Percentiles rank a stretch among this genome's conserved stretches.
phyloP scores from a whole-genome alignment of 1,139 yeast genomes.

The Geotrichum australiense region DNA sequence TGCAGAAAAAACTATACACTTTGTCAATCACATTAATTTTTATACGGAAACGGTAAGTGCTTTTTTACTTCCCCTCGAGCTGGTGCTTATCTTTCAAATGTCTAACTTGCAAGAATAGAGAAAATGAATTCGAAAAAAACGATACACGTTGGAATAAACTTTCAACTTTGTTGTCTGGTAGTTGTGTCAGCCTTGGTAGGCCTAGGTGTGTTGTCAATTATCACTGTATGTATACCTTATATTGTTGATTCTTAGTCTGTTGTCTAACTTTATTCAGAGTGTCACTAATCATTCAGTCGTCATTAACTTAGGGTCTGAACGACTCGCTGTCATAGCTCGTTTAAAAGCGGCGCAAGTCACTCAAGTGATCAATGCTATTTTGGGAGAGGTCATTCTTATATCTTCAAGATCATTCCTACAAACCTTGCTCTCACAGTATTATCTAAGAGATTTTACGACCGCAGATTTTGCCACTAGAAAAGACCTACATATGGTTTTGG shows the following conservation, averaged over 20 bases:
- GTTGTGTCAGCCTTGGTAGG: constrained; percentile 67
- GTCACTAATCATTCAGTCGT: constrained; percentile 58
- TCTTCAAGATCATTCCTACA: constrained; percentile 29
- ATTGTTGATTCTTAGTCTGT: background rate
- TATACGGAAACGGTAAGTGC: too few relatives aligned
- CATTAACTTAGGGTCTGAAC: constrained; percentile 56
- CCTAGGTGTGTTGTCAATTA: constrained; percentile 60
- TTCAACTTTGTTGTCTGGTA: constrained; percentile 68
- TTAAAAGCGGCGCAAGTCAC: constrained; percentile 71
- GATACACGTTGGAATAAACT: constrained; percentile 33
- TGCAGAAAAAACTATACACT: too few relatives aligned
- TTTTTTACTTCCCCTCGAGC: too few relatives aligned
- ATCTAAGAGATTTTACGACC: constrained; percentile 17
- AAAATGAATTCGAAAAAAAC: too few relatives aligned
- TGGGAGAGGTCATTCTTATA: constrained; percentile 47
- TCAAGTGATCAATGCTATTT: constrained; percentile 56
- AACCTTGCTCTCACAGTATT: constrained; percentile 24
- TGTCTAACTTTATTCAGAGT: constrained; percentile 27
- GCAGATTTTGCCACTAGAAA: constrained; percentile 15
- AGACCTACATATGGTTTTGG: constrained; percentile 23
- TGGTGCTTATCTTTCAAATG: too few relatives aligned
- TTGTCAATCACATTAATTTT: too few relatives aligned
- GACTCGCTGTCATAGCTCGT: constrained; percentile 72
- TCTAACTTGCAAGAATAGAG: too few relatives aligned
- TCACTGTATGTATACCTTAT: constrained; percentile 41